Evolutionary conservation across 208 protist species (phyloP).

Genomic region (Trypanosoma melophagium): DNA sequence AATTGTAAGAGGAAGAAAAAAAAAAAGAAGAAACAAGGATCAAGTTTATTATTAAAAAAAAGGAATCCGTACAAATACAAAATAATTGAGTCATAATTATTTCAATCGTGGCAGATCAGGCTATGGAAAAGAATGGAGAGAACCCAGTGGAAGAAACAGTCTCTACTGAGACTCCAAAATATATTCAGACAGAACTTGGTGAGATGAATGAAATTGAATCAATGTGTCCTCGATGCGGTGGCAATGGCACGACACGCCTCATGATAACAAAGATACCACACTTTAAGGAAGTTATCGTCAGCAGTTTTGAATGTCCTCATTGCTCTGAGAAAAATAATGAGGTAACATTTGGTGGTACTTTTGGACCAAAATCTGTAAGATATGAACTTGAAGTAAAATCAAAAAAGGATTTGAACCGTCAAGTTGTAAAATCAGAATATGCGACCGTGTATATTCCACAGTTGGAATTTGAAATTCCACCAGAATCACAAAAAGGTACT

Average conservation of each 20-base stretch:
- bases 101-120: not conserved
- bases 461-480: slow-evolving; percentile 93
- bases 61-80: too few species aligned
- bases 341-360: slow-evolving; percentile 85
- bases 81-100: too few species aligned
- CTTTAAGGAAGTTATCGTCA: slow-evolving; percentile 92
- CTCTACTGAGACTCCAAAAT: slow-evolving; percentile 30
- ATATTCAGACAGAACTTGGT: slow-evolving; percentile 80
- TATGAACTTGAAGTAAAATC: slow-evolving; percentile 83
- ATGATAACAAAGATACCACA: slow-evolving; percentile 92
- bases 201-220: slow-evolving; percentile 90
- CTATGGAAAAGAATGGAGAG: slow-evolving; percentile 5
- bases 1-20: too few species aligned
- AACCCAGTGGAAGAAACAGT: slow-evolving; percentile 7
- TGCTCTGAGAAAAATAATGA: slow-evolving; percentile 90
- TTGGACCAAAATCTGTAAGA: slow-evolving; percentile 76
- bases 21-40: too few species aligned
- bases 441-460: slow-evolving; percentile 89
- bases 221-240: slow-evolving; percentile 83
- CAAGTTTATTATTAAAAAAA: too few species aligned
- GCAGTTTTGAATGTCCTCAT: slow-evolving; percentile 89
- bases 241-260: slow-evolving; percentile 85
- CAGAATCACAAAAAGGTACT: slow-evolving; percentile 81
- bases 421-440: slow-evolving; percentile 94
- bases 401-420: slow-evolving; percentile 88